These are phyloP conservation scores for Sporodiniella umbellata DNA, from an alignment of 371 early-diverging fungal genomes.

Conservation along the genomic window DNA sequence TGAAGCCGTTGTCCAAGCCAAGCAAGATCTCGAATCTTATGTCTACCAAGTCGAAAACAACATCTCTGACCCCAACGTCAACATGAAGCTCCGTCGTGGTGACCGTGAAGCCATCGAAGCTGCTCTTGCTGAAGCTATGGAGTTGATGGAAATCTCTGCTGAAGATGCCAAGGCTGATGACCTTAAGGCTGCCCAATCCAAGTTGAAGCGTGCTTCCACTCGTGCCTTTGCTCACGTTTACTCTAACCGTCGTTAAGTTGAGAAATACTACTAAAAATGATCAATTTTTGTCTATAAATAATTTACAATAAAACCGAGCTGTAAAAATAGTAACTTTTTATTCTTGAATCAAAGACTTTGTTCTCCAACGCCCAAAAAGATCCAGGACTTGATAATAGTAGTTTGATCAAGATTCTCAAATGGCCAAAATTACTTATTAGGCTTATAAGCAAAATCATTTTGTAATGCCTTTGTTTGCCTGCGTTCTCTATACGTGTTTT, in stretches of 20 bases:
- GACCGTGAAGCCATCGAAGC: slow-evolving; percentile 84
- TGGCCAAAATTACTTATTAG: too few relatives aligned
- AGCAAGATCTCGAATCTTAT: slow-evolving; percentile 86
- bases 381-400: too few relatives aligned
- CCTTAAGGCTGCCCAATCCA: slow-evolving; percentile 78
- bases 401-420: too few relatives aligned
- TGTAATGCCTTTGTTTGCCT: too few relatives aligned
- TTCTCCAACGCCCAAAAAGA: slow-evolving; percentile 6
- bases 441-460: too few relatives aligned
- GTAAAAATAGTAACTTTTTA: too few relatives aligned
- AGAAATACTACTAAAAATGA: not conserved
- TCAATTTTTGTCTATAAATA: slow-evolving; percentile 5
- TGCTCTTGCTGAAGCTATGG: slow-evolving; percentile 78
- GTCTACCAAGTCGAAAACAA: slow-evolving; percentile 85
- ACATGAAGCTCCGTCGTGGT: slow-evolving; percentile 64
- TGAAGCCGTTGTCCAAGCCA: slow-evolving; percentile 77
- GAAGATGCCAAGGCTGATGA: slow-evolving; percentile 80
- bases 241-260: slow-evolving; percentile 15
- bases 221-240: slow-evolving; percentile 60
- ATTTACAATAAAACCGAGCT: slow-evolving; percentile 45
- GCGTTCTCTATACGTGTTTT: too few relatives aligned
- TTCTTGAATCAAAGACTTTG: too few relatives aligned
- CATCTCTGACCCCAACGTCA: slow-evolving; percentile 76
- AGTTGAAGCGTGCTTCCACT: slow-evolving; percentile 74
- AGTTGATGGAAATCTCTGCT: slow-evolving; percentile 72